Conservation (phyloP, 106 monocot species). For the Platanthera zijinensis region DNA sequence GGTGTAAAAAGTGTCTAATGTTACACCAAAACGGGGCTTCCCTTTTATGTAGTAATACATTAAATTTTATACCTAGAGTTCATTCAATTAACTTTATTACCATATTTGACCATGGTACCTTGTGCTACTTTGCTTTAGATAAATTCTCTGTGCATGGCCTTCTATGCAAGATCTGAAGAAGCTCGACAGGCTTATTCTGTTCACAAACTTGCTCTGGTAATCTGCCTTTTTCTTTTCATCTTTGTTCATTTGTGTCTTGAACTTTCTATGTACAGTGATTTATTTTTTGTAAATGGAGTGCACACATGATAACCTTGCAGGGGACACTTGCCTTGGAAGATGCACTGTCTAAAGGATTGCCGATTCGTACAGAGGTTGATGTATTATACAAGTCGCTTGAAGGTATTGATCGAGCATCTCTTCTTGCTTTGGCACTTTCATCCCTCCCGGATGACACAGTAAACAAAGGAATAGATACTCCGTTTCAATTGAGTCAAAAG, state of each 20-base stretch:
- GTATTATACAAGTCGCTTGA: slow-evolving; percentile 51
- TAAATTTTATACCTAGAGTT: not conserved
- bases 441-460: slow-evolving; percentile 78
- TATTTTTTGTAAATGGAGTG: not conserved
- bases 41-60: too few species aligned
- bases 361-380: slow-evolving; percentile 62
- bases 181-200: slow-evolving; percentile 80
- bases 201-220: slow-evolving; percentile 93
- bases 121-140: slow-evolving; percentile 33
- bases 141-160: slow-evolving; percentile 95
- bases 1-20: too few species aligned
- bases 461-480: slow-evolving; percentile 48
- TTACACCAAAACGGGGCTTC: too few species aligned
- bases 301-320: slow-evolving; percentile 22
- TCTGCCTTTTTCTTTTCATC: slow-evolving; percentile 4
- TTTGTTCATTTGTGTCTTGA: not conserved
- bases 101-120: not conserved
- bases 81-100: not conserved
- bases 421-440: slow-evolving; percentile 69
- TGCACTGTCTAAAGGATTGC: slow-evolving; percentile 68
- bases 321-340: slow-evolving; percentile 82
- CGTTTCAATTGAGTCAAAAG: slow-evolving; percentile 64
- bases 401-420: slow-evolving; percentile 70
- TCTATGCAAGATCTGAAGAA: slow-evolving; percentile 98
- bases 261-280: not conserved